Conservation (phyloP, 2,329 filamentous ascomycete species). For the Cladosporium sp. region DNA sequence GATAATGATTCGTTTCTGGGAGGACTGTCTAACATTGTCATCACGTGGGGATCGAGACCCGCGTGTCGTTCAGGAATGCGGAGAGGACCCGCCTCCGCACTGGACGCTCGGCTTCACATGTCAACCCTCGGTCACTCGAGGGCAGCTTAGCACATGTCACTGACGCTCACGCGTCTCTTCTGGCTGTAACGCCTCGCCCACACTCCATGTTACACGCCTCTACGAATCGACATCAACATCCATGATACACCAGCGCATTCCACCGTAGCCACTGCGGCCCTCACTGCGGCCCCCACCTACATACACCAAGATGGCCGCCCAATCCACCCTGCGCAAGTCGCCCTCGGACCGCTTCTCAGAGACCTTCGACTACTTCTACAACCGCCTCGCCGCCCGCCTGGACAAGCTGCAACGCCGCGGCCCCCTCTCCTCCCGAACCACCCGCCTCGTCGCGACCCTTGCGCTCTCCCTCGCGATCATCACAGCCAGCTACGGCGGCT, state of each 20-base stretch:
- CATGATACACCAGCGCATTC: constrained; percentile 2
- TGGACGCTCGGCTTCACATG: constrained; percentile 5
- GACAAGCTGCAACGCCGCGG: constrained; percentile 44
- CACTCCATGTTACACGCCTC: neutral
- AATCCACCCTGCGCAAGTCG: constrained; percentile 64
- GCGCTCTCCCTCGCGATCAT: constrained; percentile 73
- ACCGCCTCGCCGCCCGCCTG: constrained; percentile 42
- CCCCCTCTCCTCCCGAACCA: constrained; percentile 59
- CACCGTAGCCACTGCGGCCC: neutral
- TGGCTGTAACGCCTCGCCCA: neutral
- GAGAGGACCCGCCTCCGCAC: neutral
- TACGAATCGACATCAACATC: neutral
- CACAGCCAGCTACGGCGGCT: constrained; percentile 69
- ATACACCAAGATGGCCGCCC: constrained; percentile 62
- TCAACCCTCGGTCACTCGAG: neutral
- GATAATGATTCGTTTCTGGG: no score
- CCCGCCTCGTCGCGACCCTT: constrained; percentile 69
- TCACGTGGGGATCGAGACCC: no score
- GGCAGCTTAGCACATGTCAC: constrained; percentile 1
- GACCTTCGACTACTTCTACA: constrained; percentile 32
- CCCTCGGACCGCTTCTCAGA: constrained; percentile 27
- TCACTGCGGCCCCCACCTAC: neutral
- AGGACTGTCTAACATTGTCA: no score
- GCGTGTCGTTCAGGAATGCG: no score
- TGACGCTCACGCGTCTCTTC: neutral